Evolutionary conservation across 441 rosid species (phyloP), one percentile per base, ranked within the genome.

Genomic region (Croton setiger): DNA sequence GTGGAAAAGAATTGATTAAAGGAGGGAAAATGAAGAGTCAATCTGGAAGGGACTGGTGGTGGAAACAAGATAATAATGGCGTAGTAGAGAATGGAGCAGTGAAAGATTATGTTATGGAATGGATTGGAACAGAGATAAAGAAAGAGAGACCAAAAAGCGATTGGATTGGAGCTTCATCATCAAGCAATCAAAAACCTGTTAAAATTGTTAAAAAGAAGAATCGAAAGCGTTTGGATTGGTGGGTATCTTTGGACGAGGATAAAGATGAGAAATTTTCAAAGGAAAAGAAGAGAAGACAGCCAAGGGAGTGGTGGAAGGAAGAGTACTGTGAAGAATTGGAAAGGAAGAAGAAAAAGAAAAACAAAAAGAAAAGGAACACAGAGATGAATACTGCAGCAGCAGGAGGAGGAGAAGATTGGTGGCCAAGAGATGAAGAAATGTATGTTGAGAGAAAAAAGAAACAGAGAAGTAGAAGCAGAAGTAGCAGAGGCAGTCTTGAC

Each of bases 221-320:
- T 37, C 71, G 75, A 63, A 89, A 85, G 75, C 78, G 84, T 5
- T 69, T 87, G 71, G 97, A 93, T 47, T 93, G 98, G 97, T 93
- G 98, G 97, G 82, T 77, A 43, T 83, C 95, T 0, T 68, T 93
- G 70, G 94, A 91, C 11, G 96, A 91, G 37, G 96, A 91, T 14
- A 94, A 87, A 48, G 86, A 82, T 45, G 76, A 76, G 60, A 79
- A 72, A 60, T 61, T 60, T 60, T 66, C 65, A 14, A 87, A 84
- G 80, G 88, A 82, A n/a, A 85, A 84, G 79, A 88, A 82, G 84
- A 74, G 86, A 60, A 84, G 89, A 81, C 87, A 81, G 48, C 88
- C 96, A 2, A 86, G 98, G 76, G 91, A 89, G 71, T 93, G 98
- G 98, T 93, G 95, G 97, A 89, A 83, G 67, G 96, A 89, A 69